Percentiles rank a stretch among this genome's conserved stretches.
Conservation (phyloP, 2,329 filamentous ascomycete genomes). For the Colletotrichum sp. region DNA sequence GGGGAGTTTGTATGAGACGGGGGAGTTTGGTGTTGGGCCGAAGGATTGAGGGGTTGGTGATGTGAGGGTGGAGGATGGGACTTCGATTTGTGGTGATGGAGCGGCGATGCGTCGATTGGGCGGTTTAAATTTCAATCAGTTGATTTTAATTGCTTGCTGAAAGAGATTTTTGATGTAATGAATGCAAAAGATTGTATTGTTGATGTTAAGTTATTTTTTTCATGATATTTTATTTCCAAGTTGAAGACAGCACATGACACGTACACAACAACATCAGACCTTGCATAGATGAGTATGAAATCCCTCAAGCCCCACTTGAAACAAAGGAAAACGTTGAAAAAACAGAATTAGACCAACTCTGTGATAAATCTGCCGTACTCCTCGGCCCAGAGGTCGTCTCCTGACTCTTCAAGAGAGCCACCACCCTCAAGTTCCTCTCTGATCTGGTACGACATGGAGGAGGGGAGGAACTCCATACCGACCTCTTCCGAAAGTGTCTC, state of each 20-base stretch:
- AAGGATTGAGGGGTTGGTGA: slow-evolving; percentile 21
- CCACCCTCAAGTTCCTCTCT: rapidly evolving
- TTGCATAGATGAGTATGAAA: too few species aligned
- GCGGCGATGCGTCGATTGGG: rapidly evolving
- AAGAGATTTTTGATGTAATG: neutral
- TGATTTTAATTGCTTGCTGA: rapidly evolving
- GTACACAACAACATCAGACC: too few species aligned
- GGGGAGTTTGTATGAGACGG: slow-evolving; percentile 31
- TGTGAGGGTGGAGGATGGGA: too few species aligned
- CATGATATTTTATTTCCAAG: neutral
- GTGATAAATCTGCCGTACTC: neutral
- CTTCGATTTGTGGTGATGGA: neutral
- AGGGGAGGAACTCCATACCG: rapidly evolving
- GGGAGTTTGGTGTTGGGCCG: slow-evolving; percentile 33
- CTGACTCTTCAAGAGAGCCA: neutral
- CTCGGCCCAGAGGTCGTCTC: neutral
- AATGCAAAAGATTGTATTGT: rapidly evolving
- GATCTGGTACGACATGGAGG: neutral
- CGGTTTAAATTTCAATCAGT: rapidly evolving
- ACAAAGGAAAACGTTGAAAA: too few species aligned
- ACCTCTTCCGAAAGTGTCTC: neutral
- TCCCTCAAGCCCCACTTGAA: too few species aligned
- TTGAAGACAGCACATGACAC: too few species aligned
- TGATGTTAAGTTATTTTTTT: neutral
- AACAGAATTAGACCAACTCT: neutral